phyloP scores from a whole-genome alignment of 805 yeast species.

The Sugiyamaella qingdaonensis region DNA sequence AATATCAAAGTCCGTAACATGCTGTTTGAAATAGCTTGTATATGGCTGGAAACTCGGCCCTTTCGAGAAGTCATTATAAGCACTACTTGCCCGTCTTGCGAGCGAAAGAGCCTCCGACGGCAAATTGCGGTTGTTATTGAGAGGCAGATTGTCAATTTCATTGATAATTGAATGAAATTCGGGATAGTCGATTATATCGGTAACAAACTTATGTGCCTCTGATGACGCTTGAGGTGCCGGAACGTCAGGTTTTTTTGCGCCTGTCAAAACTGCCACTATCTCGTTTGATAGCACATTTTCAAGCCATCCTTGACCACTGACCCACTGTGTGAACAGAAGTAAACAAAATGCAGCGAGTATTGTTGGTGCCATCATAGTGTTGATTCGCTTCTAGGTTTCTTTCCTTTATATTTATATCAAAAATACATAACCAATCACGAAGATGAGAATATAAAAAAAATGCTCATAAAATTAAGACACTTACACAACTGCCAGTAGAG shows the following conservation, averaged over 20 bases:
- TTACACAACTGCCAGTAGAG: conserved; percentile 28
- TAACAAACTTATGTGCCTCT: conserved; percentile 20
- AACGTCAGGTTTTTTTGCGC: conserved; percentile 14
- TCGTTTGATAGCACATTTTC: neutral
- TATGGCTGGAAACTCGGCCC: conserved; percentile 22
- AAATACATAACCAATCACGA: neutral
- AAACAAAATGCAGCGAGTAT: neutral
- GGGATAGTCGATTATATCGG: conserved; percentile 16
- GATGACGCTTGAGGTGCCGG: conserved; percentile 18
- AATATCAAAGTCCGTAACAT: conserved; percentile 24
- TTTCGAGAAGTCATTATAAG: conserved; percentile 16
- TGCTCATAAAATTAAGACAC: neutral
- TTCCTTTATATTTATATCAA: neutral
- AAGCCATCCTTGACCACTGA: neutral
- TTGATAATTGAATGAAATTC: conserved; percentile 15
- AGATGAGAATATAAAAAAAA: neutral
- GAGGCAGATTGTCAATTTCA: conserved; percentile 8
- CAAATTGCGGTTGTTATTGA: conserved; percentile 6
- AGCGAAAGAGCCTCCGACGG: conserved; percentile 8
- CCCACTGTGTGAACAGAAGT: neutral
- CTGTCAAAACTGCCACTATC: neutral
- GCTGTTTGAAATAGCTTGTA: conserved; percentile 20
- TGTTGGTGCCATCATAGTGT: neutral
- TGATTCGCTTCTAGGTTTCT: neutral
- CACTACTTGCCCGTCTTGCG: conserved; percentile 16